A percentile compares a stretch with the other conserved stretches of the same genome.
Evolutionary conservation across 129 eudicot species (phyloP).

Genomic region (Calendula officinalis): DNA sequence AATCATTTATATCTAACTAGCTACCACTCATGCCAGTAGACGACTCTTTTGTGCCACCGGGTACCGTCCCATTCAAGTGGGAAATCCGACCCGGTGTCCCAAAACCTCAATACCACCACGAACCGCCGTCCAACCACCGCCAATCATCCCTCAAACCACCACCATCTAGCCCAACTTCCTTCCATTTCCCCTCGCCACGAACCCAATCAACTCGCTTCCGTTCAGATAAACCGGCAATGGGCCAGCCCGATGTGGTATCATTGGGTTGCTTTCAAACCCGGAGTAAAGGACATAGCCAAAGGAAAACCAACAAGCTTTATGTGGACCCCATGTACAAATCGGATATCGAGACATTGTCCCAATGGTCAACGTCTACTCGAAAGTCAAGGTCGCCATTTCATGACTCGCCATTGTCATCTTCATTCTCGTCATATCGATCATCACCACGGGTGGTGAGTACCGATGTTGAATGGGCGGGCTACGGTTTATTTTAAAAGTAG

Average conservation of each 20-base stretch:
- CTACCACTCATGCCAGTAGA: constrained; percentile 33
- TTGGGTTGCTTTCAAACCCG: constrained; percentile 48
- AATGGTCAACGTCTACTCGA: constrained; percentile 53
- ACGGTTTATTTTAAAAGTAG: constrained; percentile 45
- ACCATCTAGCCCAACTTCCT: constrained; percentile 46
- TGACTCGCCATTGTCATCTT: constrained; percentile 40
- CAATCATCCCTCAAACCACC: constrained; percentile 33
- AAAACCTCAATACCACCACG: constrained; percentile 34
- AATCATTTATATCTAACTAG: background rate
- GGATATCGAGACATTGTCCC: constrained; percentile 46
- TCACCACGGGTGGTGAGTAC: constrained; percentile 42
- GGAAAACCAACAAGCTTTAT: constrained; percentile 28
- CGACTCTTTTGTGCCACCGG: constrained; percentile 63
- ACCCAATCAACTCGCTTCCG: constrained; percentile 35
- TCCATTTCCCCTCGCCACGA: constrained; percentile 36
- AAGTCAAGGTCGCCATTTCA: constrained; percentile 42
- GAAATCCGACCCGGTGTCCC: constrained; percentile 95
- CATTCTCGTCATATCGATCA: constrained; percentile 47
- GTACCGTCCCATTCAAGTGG: constrained; percentile 77
- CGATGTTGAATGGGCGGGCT: constrained; percentile 73
- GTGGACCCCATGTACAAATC: constrained; percentile 33
- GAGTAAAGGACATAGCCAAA: constrained; percentile 25
- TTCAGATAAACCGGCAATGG: constrained; percentile 6
- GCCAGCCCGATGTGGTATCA: constrained; percentile 40
- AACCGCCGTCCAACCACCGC: constrained; percentile 13